These are phyloP conservation scores for Orbilia brochopaga DNA, from an alignment of 2,329 filamentous ascomycete species.

Conservation along the genomic window DNA sequence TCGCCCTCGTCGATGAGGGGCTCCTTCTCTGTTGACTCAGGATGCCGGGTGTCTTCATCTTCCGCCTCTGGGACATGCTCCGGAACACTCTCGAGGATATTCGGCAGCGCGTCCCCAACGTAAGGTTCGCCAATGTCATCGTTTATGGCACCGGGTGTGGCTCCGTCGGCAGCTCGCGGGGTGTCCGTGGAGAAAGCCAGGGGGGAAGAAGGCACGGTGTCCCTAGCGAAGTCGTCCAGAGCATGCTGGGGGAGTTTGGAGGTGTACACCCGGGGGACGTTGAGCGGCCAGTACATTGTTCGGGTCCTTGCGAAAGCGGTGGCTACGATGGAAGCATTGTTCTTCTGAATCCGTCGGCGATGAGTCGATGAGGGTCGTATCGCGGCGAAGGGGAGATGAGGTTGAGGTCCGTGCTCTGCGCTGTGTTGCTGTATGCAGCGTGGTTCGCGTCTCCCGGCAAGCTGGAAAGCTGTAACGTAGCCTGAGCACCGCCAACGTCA, in stretches of 20 bases:
- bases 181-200: conserved; percentile 55
- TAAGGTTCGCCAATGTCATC: conserved; percentile 57
- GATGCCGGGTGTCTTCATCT: conserved; percentile 19
- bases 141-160: conserved; percentile 54
- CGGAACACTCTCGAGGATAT: conserved; percentile 3
- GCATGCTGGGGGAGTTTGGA: conserved; percentile 70
- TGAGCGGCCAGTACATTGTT: conserved; percentile 86
- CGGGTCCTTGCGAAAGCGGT: conserved; percentile 1
- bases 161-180: conserved; percentile 39
- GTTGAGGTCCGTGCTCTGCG: neutral
- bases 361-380: neutral
- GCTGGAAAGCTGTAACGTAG: neutral
- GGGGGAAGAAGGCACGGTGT: conserved; percentile 66
- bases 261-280: conserved; percentile 81
- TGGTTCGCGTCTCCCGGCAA: neutral
- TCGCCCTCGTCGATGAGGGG: conserved; percentile 52
- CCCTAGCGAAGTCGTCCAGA: conserved; percentile 64
- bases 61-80: conserved; percentile 27
- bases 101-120: conserved; percentile 29
- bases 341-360: neutral
- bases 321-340: conserved; percentile 32
- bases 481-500: neutral
- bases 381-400: neutral
- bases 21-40: conserved; percentile 6
- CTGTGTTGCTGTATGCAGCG: neutral